These are phyloP conservation scores for Psilocybe azurescens DNA, from an alignment of 768 basidiomycete species.

Conservation along the genomic window DNA sequence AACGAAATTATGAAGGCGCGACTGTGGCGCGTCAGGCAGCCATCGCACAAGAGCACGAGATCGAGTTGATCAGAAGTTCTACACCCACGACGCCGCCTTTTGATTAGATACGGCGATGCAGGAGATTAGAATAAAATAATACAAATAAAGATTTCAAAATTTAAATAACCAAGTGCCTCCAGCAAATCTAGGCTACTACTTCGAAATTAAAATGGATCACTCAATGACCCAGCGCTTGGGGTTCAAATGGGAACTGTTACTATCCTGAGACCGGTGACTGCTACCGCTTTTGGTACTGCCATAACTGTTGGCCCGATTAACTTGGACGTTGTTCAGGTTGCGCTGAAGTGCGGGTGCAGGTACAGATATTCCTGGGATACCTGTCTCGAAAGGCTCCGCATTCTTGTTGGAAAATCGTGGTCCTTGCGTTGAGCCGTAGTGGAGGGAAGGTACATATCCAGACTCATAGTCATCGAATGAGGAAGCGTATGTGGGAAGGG, in stretches of 20 bases:
- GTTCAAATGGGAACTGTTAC: constrained; percentile 35
- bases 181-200: constrained; percentile 7
- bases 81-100: constrained; percentile 57
- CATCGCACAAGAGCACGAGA: constrained; percentile 62
- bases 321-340: constrained; percentile 37
- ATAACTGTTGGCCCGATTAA: constrained; percentile 34
- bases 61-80: constrained; percentile 55
- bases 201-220: constrained; percentile 33
- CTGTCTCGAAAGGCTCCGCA: constrained; percentile 45
- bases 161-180: constrained; percentile 4
- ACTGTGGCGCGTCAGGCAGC: constrained; percentile 60
- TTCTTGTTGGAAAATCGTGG: constrained; percentile 53
- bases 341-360: constrained; percentile 43
- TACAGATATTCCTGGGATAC: constrained; percentile 27
- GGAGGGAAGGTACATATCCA: constrained; percentile 15
- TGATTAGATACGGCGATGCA: constrained; percentile 26
- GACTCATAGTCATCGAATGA: constrained; percentile 35
- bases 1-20: constrained; percentile 52
- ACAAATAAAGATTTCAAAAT: constrained; percentile 19
- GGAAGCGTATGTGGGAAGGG: constrained; percentile 60
- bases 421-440: constrained; percentile 38
- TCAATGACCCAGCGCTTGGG: constrained; percentile 64
- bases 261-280: constrained; percentile 33
- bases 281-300: constrained; percentile 47
- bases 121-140: constrained; percentile 15